phyloP scores from a whole-genome alignment of 495 filamentous ascomycete species.

The Stereocaulon alpinum region DNA sequence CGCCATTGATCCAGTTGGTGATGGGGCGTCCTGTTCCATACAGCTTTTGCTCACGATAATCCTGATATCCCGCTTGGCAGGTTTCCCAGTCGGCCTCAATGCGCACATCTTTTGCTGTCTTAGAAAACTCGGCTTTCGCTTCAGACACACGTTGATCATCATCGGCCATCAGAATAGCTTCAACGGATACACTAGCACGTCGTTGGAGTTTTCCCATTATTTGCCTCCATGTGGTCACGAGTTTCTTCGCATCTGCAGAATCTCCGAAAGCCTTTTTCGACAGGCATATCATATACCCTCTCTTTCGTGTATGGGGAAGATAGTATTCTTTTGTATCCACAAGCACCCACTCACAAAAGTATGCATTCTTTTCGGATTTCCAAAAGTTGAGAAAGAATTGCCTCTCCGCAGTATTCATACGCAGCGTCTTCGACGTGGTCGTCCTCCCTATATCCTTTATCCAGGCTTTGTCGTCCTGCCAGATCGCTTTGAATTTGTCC shows the following conservation, averaged over 20 bases:
- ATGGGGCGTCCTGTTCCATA: conserved; percentile 41
- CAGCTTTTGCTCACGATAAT: conserved; percentile 37
- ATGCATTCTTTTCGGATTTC: too few relatives aligned
- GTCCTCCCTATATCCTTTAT: too few relatives aligned
- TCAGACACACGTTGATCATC: conserved; percentile 48
- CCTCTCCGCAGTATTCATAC: too few relatives aligned
- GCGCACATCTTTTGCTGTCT: conserved; percentile 10
- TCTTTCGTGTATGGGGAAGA: conserved; percentile 64
- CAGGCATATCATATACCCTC: conserved; percentile 63
- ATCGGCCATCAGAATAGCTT: conserved; percentile 48
- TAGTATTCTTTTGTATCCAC: conserved; percentile 71
- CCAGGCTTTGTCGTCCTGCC: conserved; percentile 24
- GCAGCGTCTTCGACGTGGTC: too few relatives aligned
- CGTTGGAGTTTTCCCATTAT: conserved; percentile 39
- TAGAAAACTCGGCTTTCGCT: conserved; percentile 34
- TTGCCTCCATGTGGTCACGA: too few relatives aligned
- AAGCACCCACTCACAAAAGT: neutral
- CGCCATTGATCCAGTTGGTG: conserved; percentile 46
- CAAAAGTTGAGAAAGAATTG: too few relatives aligned
- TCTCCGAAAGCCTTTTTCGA: too few relatives aligned
- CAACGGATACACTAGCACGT: conserved; percentile 51
- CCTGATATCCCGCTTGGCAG: conserved; percentile 46
- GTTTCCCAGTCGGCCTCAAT: conserved; percentile 43
- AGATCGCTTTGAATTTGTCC: conserved; percentile 41
- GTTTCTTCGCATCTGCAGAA: too few relatives aligned